Base-by-base conservation (phyloP, 768 basidiomycete species). In the Russula virescens region DNA sequence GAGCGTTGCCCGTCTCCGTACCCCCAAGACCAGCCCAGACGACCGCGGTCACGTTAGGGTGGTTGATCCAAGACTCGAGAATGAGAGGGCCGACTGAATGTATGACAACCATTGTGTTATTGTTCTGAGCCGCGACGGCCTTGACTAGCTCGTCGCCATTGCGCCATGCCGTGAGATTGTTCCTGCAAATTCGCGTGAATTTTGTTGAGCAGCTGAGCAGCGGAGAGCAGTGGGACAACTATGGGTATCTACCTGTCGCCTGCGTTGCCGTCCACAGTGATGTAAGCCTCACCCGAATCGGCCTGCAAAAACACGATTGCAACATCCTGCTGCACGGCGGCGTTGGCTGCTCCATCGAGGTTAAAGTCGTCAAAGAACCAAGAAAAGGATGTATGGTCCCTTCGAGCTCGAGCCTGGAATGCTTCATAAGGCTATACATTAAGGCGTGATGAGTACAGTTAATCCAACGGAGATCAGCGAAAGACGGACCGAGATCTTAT, bases 91-190 rank as follows among this genome's bases (percentile, higher is more conserved):
- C 92, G 35, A 91, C 88, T 9, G 84, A 84, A 73, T 93, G 86
- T 2, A 89, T 76, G 18, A 95, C 82, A 26, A 92, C 94, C 57
- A 94, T 80, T 5, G 89, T 91, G 71, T 91, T 91, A 65, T 76
- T 81, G 73, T 85, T 86, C 0, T 83, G 80, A 6, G 82, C 78
- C 0, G 93, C 91, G 4, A 88, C 85, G 0, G 77, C 72, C 68
- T 71, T 78, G 64, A 86, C 78, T 61, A 79, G 66, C 11, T 71
- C 57, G n/a, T 75, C 73, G 55, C 75, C 72, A 3, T 70, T 47
- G 21, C 72, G 66, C 70, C 76, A 81, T 8, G 77, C 73, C 16
- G 75, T 78, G 43, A 80, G 59, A 64, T 79, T 78, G 21, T 64
- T 72, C 59, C 42, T 61, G 62, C 45, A 34, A 2, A 7, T 0